These are phyloP conservation scores for Barbarea vulgaris DNA, from an alignment of 345 rosid species.

Conservation along the genomic window DNA sequence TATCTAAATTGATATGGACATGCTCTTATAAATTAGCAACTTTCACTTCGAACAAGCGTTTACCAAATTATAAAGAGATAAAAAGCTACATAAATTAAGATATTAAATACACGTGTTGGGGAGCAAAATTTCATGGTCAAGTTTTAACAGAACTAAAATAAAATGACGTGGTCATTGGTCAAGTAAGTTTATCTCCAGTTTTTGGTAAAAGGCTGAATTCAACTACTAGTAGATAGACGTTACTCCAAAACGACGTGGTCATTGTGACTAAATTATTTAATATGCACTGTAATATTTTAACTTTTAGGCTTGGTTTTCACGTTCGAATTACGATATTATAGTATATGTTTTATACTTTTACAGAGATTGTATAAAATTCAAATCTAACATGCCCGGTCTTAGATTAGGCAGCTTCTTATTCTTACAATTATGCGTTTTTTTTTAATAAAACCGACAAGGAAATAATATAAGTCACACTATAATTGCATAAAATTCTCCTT, in stretches of 20 bases:
- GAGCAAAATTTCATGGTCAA: slow-evolving; percentile 19
- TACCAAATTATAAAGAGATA: neutral
- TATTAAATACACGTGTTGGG: neutral
- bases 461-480: slow-evolving; percentile 11
- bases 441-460: neutral
- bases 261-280: neutral
- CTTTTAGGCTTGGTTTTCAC: slow-evolving; percentile 26
- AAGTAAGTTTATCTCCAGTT: slow-evolving; percentile 5
- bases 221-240: too few relatives aligned
- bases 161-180: slow-evolving; percentile 1
- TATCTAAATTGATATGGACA: too few relatives aligned
- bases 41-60: neutral
- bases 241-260: neutral
- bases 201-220: too few relatives aligned
- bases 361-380: slow-evolving; percentile 11
- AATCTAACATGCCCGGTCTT: slow-evolving; percentile 11
- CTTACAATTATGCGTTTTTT: neutral
- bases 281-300: neutral
- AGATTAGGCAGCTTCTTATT: slow-evolving; percentile 1
- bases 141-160: neutral
- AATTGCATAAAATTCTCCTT: slow-evolving; percentile 6
- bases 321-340: slow-evolving; percentile 1
- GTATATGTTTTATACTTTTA: neutral
- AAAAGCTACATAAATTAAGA: neutral
- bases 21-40: neutral